Percentiles rank a stretch among this genome's conserved stretches.
Conservation (phyloP, 2,329 filamentous ascomycete species). For the Fusarium sp. region DNA sequence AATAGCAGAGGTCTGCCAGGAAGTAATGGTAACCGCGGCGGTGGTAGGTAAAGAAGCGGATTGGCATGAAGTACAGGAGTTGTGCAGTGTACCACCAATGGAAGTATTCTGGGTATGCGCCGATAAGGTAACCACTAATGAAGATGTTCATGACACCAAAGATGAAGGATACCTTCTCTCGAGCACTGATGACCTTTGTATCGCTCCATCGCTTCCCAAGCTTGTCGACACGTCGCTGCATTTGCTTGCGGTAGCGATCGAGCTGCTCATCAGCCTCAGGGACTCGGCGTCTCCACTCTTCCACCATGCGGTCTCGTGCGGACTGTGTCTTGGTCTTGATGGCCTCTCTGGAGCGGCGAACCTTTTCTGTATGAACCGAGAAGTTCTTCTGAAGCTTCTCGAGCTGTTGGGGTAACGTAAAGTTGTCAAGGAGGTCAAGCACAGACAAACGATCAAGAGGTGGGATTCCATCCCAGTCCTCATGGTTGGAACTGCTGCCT, state of each 20-base stretch:
- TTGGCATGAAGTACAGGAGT: conserved; percentile 95
- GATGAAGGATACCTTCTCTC: conserved; percentile 97
- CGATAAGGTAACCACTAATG: conserved; percentile 93
- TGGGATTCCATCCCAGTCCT: conserved; percentile 88
- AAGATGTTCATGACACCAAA: conserved; percentile 97
- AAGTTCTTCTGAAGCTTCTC: conserved; percentile 91
- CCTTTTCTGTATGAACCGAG: conserved; percentile 85
- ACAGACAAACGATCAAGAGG: conserved; percentile 91
- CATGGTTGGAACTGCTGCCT: conserved; percentile 86
- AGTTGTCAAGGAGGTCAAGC: conserved; percentile 94
- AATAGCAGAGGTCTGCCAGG: conserved; percentile 96
- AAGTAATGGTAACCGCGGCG: conserved; percentile 96
- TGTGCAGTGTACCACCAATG: conserved; percentile 93
- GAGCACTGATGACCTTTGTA: conserved; percentile 85
- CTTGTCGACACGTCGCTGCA: conserved; percentile 90
- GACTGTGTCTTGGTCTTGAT: conserved; percentile 80
- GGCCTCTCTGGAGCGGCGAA: conserved; percentile 84
- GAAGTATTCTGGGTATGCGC: conserved; percentile 86
- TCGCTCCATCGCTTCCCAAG: conserved; percentile 89
- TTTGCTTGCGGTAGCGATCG: conserved; percentile 87
- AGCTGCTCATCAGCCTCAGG: conserved; percentile 92
- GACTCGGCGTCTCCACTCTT: conserved; percentile 89
- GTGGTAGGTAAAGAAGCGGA: conserved; percentile 92
- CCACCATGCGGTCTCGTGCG: conserved; percentile 90
- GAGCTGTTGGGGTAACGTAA: conserved; percentile 88